phyloP scores from a whole-genome alignment of 768 basidiomycete genomes.

The Tephrocybe sp. region DNA sequence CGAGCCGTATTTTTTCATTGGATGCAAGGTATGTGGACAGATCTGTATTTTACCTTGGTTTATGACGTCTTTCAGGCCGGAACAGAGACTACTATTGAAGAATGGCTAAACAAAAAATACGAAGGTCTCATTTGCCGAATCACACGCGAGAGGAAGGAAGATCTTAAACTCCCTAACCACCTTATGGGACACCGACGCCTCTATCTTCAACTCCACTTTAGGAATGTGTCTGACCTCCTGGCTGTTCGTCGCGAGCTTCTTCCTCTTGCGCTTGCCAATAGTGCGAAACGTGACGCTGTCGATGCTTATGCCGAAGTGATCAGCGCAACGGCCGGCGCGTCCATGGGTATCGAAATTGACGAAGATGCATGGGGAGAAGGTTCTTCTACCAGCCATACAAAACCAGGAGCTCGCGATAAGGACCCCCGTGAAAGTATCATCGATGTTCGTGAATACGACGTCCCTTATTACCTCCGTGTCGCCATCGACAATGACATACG shows the following conservation, averaged over 20 bases:
- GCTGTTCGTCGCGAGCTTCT: conserved; percentile 83
- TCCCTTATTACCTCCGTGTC: conserved; percentile 97
- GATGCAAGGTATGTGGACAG: conserved; percentile 70
- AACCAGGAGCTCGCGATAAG: conserved; percentile 44
- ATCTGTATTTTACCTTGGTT: neutral
- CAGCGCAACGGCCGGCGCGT: conserved; percentile 67
- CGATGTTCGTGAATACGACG: conserved; percentile 94
- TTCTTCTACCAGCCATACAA: conserved; percentile 33
- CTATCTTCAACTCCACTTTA: conserved; percentile 85
- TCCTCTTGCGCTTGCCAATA: conserved; percentile 86
- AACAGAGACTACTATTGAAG: conserved; percentile 86
- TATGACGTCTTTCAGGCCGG: conserved; percentile 51
- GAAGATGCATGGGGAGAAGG: conserved; percentile 52
- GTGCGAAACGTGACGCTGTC: conserved; percentile 89
- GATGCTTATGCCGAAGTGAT: conserved; percentile 98
- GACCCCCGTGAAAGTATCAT: conserved; percentile 92
- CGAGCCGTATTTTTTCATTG: conserved; percentile 93
- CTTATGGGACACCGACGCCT: conserved; percentile 91
- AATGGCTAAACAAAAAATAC: conserved; percentile 92
- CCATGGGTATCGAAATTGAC: conserved; percentile 68
- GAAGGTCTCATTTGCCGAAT: conserved; percentile 84
- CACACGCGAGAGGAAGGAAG: conserved; percentile 83
- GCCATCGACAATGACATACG: conserved; percentile 98
- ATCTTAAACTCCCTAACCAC: conserved; percentile 93
- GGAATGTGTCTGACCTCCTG: conserved; percentile 91